Conservation (phyloP, 2,329 filamentous ascomycete genomes). For the Botrytis fragariae region DNA sequence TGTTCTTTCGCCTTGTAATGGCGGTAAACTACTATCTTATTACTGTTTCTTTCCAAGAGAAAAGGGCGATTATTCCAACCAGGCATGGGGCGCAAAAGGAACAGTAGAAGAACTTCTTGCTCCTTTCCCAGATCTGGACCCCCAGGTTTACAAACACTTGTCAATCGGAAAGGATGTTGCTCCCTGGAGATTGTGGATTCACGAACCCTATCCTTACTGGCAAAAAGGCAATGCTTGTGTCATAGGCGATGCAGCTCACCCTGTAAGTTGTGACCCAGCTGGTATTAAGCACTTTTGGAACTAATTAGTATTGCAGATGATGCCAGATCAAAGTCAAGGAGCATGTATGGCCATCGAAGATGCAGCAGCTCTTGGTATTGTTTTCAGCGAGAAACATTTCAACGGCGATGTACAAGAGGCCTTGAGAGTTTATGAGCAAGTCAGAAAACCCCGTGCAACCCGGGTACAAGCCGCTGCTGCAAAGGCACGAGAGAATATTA, state of each 20-base stretch:
- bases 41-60: constrained; percentile 67
- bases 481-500: constrained; percentile 59
- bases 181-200: constrained; percentile 65
- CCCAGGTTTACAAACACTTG: constrained; percentile 55
- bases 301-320: constrained; percentile 45
- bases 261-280: constrained; percentile 32
- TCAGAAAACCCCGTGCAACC: constrained; percentile 54
- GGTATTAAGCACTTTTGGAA: not conserved
- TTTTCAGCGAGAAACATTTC: constrained; percentile 42
- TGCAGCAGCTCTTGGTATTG: constrained; percentile 41
- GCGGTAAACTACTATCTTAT: constrained; percentile 62
- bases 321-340: constrained; percentile 67
- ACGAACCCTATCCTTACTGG: constrained; percentile 60
- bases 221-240: constrained; percentile 52
- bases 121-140: constrained; percentile 59
- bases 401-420: constrained; percentile 48
- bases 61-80: constrained; percentile 57
- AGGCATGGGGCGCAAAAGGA: constrained; percentile 56
- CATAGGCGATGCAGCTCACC: constrained; percentile 65
- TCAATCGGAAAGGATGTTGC: constrained; percentile 60
- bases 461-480: constrained; percentile 56
- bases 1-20: constrained; percentile 66
- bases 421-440: constrained; percentile 50
- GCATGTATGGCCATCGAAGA: constrained; percentile 45
- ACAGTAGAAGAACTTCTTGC: constrained; percentile 58